These are phyloP conservation scores for Didymella arachidicola DNA, from an alignment of 2,329 filamentous ascomycete species.

Conservation along the genomic window DNA sequence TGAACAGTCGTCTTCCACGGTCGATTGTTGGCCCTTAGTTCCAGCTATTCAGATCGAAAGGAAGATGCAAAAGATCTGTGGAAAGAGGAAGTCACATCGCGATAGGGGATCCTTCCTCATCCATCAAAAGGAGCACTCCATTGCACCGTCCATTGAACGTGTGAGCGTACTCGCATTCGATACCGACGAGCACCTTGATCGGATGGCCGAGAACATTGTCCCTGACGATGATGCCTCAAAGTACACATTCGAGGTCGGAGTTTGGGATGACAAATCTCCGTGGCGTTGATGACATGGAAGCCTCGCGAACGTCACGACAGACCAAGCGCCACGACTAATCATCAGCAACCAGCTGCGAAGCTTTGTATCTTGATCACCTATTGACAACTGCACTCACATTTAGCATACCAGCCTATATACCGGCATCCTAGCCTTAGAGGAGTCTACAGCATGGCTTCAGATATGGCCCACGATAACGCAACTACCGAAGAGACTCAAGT, in stretches of 20 bases:
- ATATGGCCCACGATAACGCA: conserved; percentile 19
- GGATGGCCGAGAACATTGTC: neutral
- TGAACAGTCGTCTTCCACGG: too few relatives aligned
- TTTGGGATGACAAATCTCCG: conserved; percentile 47
- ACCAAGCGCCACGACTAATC: conserved; percentile 26
- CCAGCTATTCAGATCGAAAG: too few relatives aligned
- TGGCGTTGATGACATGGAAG: conserved; percentile 44
- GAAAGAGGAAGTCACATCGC: too few relatives aligned
- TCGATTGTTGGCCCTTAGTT: too few relatives aligned
- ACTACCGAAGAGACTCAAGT: conserved; percentile 45
- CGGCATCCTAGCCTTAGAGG: neutral
- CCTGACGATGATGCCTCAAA: neutral
- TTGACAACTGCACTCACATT: conserved; percentile 35
- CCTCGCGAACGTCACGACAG: conserved; percentile 47
- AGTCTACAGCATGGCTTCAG: conserved; percentile 25
- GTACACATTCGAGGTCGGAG: conserved; percentile 1
- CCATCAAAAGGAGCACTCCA: neutral
- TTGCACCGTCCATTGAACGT: neutral
- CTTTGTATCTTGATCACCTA: conserved; percentile 40
- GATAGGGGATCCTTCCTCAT: too few relatives aligned
- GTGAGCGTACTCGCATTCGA: neutral
- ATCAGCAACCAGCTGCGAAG: conserved; percentile 34
- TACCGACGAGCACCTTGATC: neutral
- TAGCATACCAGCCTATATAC: conserved; percentile 16
- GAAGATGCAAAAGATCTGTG: too few relatives aligned